phyloP scores from a whole-genome alignment of 306 rosid genomes.

The Rosa rugosa region DNA sequence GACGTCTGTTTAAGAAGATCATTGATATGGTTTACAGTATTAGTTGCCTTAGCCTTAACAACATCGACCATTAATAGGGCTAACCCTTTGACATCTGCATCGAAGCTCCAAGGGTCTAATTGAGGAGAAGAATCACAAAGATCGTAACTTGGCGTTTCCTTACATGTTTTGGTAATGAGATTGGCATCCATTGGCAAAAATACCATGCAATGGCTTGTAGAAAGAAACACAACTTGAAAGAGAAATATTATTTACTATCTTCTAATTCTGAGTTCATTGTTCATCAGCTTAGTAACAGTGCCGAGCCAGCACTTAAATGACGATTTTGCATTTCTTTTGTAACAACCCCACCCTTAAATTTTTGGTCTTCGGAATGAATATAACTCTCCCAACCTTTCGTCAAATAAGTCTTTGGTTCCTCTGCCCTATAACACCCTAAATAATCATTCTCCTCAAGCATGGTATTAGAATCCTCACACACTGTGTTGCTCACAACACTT shows the following conservation, averaged over 20 bases:
- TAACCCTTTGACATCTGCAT: slow-evolving; percentile 33
- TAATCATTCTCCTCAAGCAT: no score
- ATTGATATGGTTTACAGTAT: slow-evolving; percentile 10
- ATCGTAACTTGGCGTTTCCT: slow-evolving; percentile 38
- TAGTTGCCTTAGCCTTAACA: slow-evolving; percentile 26
- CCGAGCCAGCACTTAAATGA: no score
- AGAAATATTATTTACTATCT: slow-evolving; percentile 2
- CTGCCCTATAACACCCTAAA: no score
- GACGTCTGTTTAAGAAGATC: slow-evolving; percentile 13
- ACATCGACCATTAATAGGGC: slow-evolving; percentile 38
- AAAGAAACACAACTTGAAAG: slow-evolving; percentile 12
- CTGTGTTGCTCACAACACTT: no score
- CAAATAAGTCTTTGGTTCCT: no score
- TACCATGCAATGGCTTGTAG: slow-evolving; percentile 18
- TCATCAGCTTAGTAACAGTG: no score
- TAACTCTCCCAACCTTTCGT: no score
- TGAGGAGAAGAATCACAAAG: slow-evolving; percentile 33
- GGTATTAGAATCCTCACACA: no score
- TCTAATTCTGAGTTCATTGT: no score
- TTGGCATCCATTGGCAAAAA: slow-evolving; percentile 4
- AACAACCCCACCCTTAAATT: no score
- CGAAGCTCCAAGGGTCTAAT: slow-evolving; percentile 32
- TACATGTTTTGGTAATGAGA: slow-evolving; percentile 41
- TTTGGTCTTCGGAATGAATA: no score
- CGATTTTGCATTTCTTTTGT: no score